Conservation (phyloP, 1,139 yeast species). For the Geotrichum aggregatum region DNA sequence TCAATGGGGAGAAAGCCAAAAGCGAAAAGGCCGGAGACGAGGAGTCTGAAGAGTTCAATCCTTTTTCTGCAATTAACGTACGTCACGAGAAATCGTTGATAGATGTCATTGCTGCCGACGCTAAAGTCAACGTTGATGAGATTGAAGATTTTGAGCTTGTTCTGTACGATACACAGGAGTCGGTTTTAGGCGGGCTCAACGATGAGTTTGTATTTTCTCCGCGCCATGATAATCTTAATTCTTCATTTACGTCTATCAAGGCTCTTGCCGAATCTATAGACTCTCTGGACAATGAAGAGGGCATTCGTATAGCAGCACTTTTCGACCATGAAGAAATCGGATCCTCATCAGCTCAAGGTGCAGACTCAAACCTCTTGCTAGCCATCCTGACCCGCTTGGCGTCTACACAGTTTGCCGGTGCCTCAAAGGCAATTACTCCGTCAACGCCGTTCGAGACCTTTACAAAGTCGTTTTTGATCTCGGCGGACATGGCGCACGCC, state of each 20-base stretch:
- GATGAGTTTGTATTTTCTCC: slow-evolving; percentile 91
- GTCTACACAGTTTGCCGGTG: slow-evolving; percentile 42
- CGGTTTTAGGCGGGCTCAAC: slow-evolving; percentile 80
- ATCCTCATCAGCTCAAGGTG: slow-evolving; percentile 91
- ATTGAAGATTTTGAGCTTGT: slow-evolving; percentile 89
- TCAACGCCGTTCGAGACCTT: slow-evolving; percentile 54
- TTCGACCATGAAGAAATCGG: slow-evolving; percentile 96
- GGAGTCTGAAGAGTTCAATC: slow-evolving; percentile 55
- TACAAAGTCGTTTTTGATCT: slow-evolving; percentile 79
- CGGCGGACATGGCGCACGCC: slow-evolving; percentile 97
- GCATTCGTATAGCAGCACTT: slow-evolving; percentile 66
- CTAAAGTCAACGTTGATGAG: slow-evolving; percentile 47
- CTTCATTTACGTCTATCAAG: slow-evolving; percentile 73
- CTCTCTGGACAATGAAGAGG: slow-evolving; percentile 46
- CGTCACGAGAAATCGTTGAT: slow-evolving; percentile 75
- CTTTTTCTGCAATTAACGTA: slow-evolving; percentile 59
- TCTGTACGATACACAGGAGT: slow-evolving; percentile 79
- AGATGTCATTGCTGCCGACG: slow-evolving; percentile 62
- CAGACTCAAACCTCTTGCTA: slow-evolving; percentile 85
- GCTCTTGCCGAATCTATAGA: slow-evolving; percentile 59
- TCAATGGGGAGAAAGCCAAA: slow-evolving; percentile 26
- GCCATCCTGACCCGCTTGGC: slow-evolving; percentile 69
- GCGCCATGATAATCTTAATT: slow-evolving; percentile 85
- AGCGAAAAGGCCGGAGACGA: slow-evolving; percentile 44
- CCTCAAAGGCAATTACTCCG: slow-evolving; percentile 30